Evolutionary conservation across 306 rosid genomes (phyloP), one percentile per base, ranked within the genome.

Genomic region (Ochetophila trinervis): DNA sequence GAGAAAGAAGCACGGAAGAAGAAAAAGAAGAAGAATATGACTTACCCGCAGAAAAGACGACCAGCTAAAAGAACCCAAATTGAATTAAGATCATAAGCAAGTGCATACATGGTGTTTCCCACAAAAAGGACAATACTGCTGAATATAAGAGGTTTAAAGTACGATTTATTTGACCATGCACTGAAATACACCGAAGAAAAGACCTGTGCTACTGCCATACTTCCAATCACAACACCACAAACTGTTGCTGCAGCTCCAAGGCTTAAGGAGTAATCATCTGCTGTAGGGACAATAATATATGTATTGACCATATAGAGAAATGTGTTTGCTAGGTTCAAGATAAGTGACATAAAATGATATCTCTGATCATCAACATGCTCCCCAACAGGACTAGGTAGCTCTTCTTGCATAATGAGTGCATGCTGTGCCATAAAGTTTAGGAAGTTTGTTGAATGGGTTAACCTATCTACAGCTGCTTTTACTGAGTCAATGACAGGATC

Each of bases 221-320:
- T 88, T 58, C 99, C 99, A 63, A 94, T 94, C 23, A 94, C 96
- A 32, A 94, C 76, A 68, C 97, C 99, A 74, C 99, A 94, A 76
- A 94, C 96, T 20, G 99, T 94, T 49, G 99, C 96, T 7, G 97
- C 96, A 16, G 99, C 99, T 68, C 99, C 99, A 63, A 94, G 95
- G 82, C 95, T 90, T 55, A 83, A 63, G 27, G 99, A 94, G 82
- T 94, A 94, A 76, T 94, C 96, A 83, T 94, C 97, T 30, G 99
- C 99, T 65, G 99, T 94, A 51, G 99, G 99, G 77, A 94, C 99
- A 69, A 94, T 82, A 34, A 94, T 94, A 70, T 94, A 94, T 75
- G 99, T 94, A 78, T 94, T 94, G 82, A 94, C 90, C 99, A 94
- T 94, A 65, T 94, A 94, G 64, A 94, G 87, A 78, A 90, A 94